A percentile compares a stretch with the other conserved stretches of the same genome.
Evolutionary conservation across 1,139 yeast species (phyloP).

Genomic region (Saccharomyces hybrid): DNA sequence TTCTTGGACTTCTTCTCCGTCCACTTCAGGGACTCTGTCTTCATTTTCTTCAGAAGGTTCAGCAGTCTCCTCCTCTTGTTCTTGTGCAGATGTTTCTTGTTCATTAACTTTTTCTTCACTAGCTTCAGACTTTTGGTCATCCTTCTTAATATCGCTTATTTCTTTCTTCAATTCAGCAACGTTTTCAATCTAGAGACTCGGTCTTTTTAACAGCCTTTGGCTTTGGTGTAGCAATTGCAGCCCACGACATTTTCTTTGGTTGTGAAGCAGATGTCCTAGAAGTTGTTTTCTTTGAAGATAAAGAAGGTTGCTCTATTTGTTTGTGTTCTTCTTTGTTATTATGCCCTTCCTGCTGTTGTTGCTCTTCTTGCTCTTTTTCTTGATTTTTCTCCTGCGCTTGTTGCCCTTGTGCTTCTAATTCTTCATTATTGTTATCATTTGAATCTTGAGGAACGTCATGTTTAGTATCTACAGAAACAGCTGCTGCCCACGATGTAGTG

Average conservation of each 20-base stretch:
- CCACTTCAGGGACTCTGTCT: slow-evolving; percentile 5
- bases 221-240: slow-evolving; percentile 35
- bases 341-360: slow-evolving; percentile 1
- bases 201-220: slow-evolving; percentile 23
- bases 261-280: slow-evolving; percentile 5
- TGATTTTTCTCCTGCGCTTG: slow-evolving; percentile 1
- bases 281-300: not conserved
- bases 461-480: slow-evolving; percentile 4
- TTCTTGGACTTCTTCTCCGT: slow-evolving; percentile 2
- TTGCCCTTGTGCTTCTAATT: slow-evolving; percentile 2
- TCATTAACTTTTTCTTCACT: slow-evolving; percentile 4
- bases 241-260: slow-evolving; percentile 35
- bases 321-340: not conserved
- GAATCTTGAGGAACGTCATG: not conserved
- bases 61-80: slow-evolving; percentile 20
- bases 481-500: slow-evolving; percentile 9
- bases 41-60: slow-evolving; percentile 17
- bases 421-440: not conserved
- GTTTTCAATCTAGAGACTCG: slow-evolving; percentile 1
- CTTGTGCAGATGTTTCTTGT: slow-evolving; percentile 7
- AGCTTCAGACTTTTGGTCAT: slow-evolving; percentile 4
- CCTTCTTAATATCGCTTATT: slow-evolving; percentile 2
- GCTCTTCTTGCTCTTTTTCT: not conserved
- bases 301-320: not conserved
- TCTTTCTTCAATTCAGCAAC: slow-evolving; percentile 9